A percentile compares a stretch with the other conserved stretches of the same genome.
Evolutionary conservation across 2,329 filamentous ascomycete species (phyloP).

Genomic region (Cadophora gregata): DNA sequence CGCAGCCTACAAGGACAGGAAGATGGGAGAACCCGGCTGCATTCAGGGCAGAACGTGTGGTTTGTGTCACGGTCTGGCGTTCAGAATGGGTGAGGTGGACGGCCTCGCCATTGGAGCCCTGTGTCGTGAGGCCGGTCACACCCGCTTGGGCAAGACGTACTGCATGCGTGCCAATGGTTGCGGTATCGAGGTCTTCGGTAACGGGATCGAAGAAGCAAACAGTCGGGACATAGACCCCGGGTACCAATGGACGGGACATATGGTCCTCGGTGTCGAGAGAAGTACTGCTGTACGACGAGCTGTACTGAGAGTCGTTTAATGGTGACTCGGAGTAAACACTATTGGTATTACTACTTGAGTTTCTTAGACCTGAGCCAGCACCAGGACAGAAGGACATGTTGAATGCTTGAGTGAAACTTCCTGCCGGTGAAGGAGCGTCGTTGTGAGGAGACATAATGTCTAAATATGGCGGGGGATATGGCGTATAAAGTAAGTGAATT

Average conservation of each 20-base stretch:
- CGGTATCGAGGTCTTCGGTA: slow-evolving; percentile 70
- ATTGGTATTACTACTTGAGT: slow-evolving; percentile 36
- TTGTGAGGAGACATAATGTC: slow-evolving; percentile 54
- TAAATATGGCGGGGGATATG: slow-evolving; percentile 11
- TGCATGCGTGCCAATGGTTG: slow-evolving; percentile 54
- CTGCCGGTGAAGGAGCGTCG: slow-evolving; percentile 53
- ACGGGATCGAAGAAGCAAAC: slow-evolving; percentile 73
- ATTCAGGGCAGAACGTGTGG: slow-evolving; percentile 65
- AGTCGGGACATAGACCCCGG: slow-evolving; percentile 74
- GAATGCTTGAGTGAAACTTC: slow-evolving; percentile 52
- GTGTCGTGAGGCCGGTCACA: slow-evolving; percentile 65
- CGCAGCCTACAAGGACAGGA: slow-evolving; percentile 71
- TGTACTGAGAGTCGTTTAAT: slow-evolving; percentile 44
- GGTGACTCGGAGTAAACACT: slow-evolving; percentile 46
- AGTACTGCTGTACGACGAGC: slow-evolving; percentile 52
- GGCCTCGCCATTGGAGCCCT: slow-evolving; percentile 72
- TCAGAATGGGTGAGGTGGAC: slow-evolving; percentile 69
- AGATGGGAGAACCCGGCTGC: slow-evolving; percentile 61
- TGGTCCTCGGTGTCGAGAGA: slow-evolving; percentile 45
- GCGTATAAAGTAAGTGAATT: slow-evolving; percentile 21
- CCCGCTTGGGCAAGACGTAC: slow-evolving; percentile 65
- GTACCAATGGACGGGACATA: slow-evolving; percentile 48
- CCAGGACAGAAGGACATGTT: slow-evolving; percentile 44
- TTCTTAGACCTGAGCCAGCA: slow-evolving; percentile 33
- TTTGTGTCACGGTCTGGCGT: slow-evolving; percentile 62